These are phyloP conservation scores for Ophiocordyceps sinensis DNA, from an alignment of 2,329 filamentous ascomycete species.

Conservation along the genomic window DNA sequence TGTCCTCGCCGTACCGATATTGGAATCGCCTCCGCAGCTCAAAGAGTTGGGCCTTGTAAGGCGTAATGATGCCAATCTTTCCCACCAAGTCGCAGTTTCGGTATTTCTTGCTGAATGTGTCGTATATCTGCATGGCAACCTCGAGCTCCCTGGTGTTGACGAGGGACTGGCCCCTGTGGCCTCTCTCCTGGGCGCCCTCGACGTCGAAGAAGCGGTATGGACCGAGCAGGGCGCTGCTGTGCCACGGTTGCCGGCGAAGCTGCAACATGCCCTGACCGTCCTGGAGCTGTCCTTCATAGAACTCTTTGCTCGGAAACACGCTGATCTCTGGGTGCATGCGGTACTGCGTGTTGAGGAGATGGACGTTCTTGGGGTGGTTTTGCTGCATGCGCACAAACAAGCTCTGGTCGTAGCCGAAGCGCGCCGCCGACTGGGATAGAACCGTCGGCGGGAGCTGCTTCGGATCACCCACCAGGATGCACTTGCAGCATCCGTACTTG, in stretches of 20 bases:
- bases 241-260: constrained; percentile 72
- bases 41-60: constrained; percentile 85
- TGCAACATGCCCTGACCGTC: constrained; percentile 74
- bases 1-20: constrained; percentile 55
- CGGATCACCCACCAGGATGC: constrained; percentile 91
- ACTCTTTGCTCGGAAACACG: constrained; percentile 73
- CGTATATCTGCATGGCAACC: constrained; percentile 73
- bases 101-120: constrained; percentile 63
- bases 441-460: constrained; percentile 96
- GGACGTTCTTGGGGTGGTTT: constrained; percentile 75
- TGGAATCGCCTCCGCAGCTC: constrained; percentile 66
- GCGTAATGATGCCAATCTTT: constrained; percentile 94
- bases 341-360: constrained; percentile 94
- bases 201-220: constrained; percentile 98
- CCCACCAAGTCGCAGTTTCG: constrained; percentile 52
- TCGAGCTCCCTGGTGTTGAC: constrained; percentile 80
- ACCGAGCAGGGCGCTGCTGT: constrained; percentile 63
- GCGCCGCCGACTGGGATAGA: constrained; percentile 79
- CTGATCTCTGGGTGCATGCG: constrained; percentile 99
- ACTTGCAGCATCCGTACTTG: constrained; percentile 94
- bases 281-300: constrained; percentile 78
- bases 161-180: constrained; percentile 74
- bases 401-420: constrained; percentile 93
- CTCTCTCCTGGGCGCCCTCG: constrained; percentile 68
- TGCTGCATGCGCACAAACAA: constrained; percentile 97